Conservation (phyloP, 805 yeast genomes). For the Saccharomycopsis malanga region DNA sequence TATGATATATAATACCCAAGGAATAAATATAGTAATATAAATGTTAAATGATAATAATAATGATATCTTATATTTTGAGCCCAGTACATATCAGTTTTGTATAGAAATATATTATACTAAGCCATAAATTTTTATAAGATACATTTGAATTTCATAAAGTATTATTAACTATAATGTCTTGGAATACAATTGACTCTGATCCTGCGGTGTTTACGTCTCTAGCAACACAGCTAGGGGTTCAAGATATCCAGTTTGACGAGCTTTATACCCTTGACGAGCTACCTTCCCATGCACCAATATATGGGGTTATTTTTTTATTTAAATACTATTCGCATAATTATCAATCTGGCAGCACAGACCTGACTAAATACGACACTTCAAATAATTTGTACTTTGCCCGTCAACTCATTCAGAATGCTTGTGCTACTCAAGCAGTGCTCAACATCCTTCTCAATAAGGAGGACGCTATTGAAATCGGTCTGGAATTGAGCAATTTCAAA, state of each 20-base stretch:
- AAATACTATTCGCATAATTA: conserved; percentile 37
- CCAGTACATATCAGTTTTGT: too few species aligned
- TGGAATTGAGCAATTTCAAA: conserved; percentile 40
- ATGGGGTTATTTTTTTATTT: conserved; percentile 58
- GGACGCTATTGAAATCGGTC: conserved; percentile 39
- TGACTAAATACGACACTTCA: conserved; percentile 24
- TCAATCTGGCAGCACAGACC: background rate
- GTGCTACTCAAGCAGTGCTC: conserved; percentile 68
- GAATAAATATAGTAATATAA: too few species aligned
- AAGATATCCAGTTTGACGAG: conserved; percentile 51
- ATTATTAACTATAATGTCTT: too few species aligned
- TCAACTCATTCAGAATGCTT: conserved; percentile 60
- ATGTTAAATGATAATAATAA: too few species aligned
- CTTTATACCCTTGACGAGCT: conserved; percentile 43
- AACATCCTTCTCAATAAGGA: conserved; percentile 44
- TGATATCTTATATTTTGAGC: too few species aligned
- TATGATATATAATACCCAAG: too few species aligned
- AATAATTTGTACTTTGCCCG: conserved; percentile 47
- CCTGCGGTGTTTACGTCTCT: conserved; percentile 60
- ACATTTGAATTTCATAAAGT: too few species aligned
- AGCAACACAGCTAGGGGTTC: conserved; percentile 47
- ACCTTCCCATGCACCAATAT: conserved; percentile 32
- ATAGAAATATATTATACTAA: too few species aligned
- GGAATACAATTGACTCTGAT: conserved; percentile 64
- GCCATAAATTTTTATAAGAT: too few species aligned